Conservation (phyloP, 257 asterid genomes). For the Solanum arcanum region DNA sequence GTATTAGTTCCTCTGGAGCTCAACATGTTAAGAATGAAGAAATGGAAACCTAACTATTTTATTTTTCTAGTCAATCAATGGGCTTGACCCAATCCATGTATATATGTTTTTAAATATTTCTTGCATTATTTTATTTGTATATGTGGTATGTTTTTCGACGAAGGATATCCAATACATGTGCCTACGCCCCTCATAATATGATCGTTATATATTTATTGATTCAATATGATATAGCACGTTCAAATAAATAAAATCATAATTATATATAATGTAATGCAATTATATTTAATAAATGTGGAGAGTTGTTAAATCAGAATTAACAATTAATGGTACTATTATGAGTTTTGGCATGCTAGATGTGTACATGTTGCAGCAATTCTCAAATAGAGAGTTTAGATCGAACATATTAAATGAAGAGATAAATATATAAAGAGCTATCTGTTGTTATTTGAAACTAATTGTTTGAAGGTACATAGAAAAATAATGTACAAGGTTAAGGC, state of each 20-base stretch:
- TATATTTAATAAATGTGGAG: too few relatives aligned
- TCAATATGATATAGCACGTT: neutral
- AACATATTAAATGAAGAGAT: neutral
- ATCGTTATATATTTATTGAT: neutral
- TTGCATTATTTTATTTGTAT: too few relatives aligned
- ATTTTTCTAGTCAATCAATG: neutral
- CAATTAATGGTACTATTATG: neutral
- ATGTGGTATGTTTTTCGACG: too few relatives aligned
- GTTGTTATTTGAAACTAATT: neutral
- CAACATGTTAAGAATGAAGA: too few relatives aligned
- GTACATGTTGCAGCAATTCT: too few relatives aligned
- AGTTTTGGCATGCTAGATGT: neutral
- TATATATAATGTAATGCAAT: too few relatives aligned
- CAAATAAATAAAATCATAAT: neutral
- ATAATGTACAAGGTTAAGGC: neutral
- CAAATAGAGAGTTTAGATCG: neutral
- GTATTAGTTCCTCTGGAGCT: too few relatives aligned
- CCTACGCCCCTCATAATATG: too few relatives aligned
- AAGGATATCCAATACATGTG: too few relatives aligned
- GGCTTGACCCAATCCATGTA: neutral
- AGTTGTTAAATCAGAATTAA: too few relatives aligned
- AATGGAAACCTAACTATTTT: neutral
- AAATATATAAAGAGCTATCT: neutral
- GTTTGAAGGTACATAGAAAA: neutral
- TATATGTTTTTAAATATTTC: too few relatives aligned